phyloP scores from a whole-genome alignment of 176 grass and related monocot genomes.

The Rhipidocladum racemiflorum region DNA sequence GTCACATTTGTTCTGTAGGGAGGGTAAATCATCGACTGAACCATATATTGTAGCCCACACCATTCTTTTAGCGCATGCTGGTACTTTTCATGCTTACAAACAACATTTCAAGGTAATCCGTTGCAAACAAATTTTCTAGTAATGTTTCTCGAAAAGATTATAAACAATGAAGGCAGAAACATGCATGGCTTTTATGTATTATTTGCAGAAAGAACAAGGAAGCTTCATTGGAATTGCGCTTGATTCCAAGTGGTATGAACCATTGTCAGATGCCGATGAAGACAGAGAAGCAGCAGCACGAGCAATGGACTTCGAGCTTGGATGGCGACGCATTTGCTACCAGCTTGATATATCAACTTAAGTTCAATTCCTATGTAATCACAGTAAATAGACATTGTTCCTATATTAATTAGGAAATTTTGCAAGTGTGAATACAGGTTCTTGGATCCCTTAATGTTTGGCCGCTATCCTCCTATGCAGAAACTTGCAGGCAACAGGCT shows the following conservation, averaged over 20 bases:
- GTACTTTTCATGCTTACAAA: conserved; percentile 65
- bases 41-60: conserved; percentile 84
- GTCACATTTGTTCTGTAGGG: conserved; percentile 73
- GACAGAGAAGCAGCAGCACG: conserved; percentile 67
- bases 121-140: not conserved
- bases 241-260: conserved; percentile 89
- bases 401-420: conserved; percentile 27
- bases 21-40: conserved; percentile 87
- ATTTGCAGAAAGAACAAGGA: conserved; percentile 59
- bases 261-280: conserved; percentile 62
- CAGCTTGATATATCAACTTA: not conserved
- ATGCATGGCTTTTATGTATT: not conserved
- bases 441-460: conserved; percentile 84
- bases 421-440: conserved; percentile 55
- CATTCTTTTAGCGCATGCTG: conserved; percentile 74
- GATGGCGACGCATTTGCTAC: conserved; percentile 58
- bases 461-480: conserved; percentile 81
- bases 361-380: conserved; percentile 1
- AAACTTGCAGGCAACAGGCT: conserved; percentile 71
- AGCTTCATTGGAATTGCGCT: conserved; percentile 67
- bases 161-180: not conserved
- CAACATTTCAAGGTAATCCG: conserved; percentile 67
- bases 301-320: conserved; percentile 91
- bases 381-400: conserved; percentile 5
- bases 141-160: not conserved